Evolutionary conservation across 805 yeast species (phyloP), one percentile per base, ranked within the genome.

Genomic region (Teunomyces funiuensis): DNA sequence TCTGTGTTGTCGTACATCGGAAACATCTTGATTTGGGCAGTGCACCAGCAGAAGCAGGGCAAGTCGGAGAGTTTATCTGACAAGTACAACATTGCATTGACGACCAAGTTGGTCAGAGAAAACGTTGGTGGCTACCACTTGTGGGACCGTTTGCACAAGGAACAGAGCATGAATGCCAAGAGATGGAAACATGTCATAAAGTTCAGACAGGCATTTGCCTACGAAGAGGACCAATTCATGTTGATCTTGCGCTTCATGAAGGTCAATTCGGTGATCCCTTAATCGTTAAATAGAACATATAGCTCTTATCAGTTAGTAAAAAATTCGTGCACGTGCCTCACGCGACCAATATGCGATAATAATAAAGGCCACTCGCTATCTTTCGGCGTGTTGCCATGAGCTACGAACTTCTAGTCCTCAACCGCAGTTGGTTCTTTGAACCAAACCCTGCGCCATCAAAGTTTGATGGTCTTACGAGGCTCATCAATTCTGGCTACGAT

Each of bases 401-500:
- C 13, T 59, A 50, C 39, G 60, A 63, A 36, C 39, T 61, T 3
- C 22, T 61, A 3, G 37, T 54, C 1, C 47, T 61, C n/a, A 43
- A 50, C 7, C 47, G 47, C n/a, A 48, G 47, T 6, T 61, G 66
- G 66, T 33, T 58, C 19, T 38, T 45, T 20, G 36, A 19, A 14
- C 6, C 31, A 8, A 20, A 22, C 9, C 33, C 26, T 4, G 34
- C 37, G 14, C 23, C 36, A 26, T 9, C 23, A 22, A 33, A 19
- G 18, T 33, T 28, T 10, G 27, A 22, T 25, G 38, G 36, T 26
- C 29, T 46, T 20, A 14, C 52, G 5, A 42, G 53, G 6, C 42
- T 74, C n/a, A 55, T 80, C 42, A 80, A 80, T 52, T 63, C 66
- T 41, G 79, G 79, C 1, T 80, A 79, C 54, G 61, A 71, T 45